Evolutionary conservation across 495 filamentous ascomycete genomes (phyloP).

Genomic region (Amphirosellinia nigrospora): DNA sequence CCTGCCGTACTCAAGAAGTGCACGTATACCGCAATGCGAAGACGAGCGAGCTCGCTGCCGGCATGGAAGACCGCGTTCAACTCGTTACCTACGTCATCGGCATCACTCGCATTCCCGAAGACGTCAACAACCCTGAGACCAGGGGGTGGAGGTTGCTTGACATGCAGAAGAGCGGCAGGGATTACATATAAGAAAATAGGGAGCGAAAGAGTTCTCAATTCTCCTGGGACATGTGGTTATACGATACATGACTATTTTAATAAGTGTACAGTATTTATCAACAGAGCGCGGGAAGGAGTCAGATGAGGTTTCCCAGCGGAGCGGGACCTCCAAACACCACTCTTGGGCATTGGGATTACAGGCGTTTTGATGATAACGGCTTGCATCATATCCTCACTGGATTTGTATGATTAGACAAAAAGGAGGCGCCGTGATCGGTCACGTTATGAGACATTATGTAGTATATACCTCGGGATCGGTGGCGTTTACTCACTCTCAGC

Average conservation of each 20-base stretch:
- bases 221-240: slow-evolving; percentile 23
- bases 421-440: slow-evolving; percentile 31
- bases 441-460: slow-evolving; percentile 29
- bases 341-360: slow-evolving; percentile 35
- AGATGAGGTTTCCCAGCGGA: slow-evolving; percentile 15
- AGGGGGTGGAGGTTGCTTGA: slow-evolving; percentile 96
- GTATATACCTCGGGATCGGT: slow-evolving; percentile 26
- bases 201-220: slow-evolving; percentile 12
- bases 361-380: slow-evolving; percentile 35
- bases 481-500: slow-evolving; percentile 5
- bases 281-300: slow-evolving; percentile 27
- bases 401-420: slow-evolving; percentile 42
- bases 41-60: slow-evolving; percentile 86
- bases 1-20: slow-evolving; percentile 95
- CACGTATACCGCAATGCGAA: slow-evolving; percentile 95
- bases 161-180: slow-evolving; percentile 96
- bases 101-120: slow-evolving; percentile 88
- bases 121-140: slow-evolving; percentile 96
- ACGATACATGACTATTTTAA: slow-evolving; percentile 33
- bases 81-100: slow-evolving; percentile 98
- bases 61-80: slow-evolving; percentile 98
- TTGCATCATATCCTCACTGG: slow-evolving; percentile 27
- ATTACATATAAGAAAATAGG: slow-evolving; percentile 67
- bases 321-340: slow-evolving; percentile 39
- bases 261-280: slow-evolving; percentile 39